phyloP scores from a whole-genome alignment of 1,284 basidiomycete species.

The Trametes hirsuta region DNA sequence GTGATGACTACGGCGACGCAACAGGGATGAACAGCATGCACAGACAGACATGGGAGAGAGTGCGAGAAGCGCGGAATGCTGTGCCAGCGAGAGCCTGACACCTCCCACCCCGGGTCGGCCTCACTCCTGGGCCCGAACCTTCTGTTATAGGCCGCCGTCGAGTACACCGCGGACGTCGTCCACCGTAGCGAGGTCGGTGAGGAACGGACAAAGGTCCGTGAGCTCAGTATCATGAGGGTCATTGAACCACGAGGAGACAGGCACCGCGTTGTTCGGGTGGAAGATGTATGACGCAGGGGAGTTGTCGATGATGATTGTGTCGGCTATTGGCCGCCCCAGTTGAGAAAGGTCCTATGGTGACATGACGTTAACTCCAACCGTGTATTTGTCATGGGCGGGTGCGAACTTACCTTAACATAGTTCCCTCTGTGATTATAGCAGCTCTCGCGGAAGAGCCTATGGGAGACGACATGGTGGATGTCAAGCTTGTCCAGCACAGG shows the following conservation, averaged over 20 bases:
- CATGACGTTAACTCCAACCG: slow-evolving; percentile 9
- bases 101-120: slow-evolving; percentile 11
- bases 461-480: slow-evolving; percentile 89
- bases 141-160: slow-evolving; percentile 71
- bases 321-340: slow-evolving; percentile 89
- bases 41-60: slow-evolving; percentile 20
- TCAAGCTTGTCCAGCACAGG: slow-evolving; percentile 98
- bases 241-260: slow-evolving; percentile 99
- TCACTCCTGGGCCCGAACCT: slow-evolving; percentile 16
- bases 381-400: background rate
- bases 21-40: slow-evolving; percentile 23
- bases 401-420: slow-evolving; percentile 91
- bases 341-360: slow-evolving; percentile 87
- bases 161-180: slow-evolving; percentile 94
- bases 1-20: slow-evolving; percentile 25
- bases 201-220: slow-evolving; percentile 93
- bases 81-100: slow-evolving; percentile 7
- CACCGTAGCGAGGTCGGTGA: slow-evolving; percentile 84
- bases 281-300: slow-evolving; percentile 99
- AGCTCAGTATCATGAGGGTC: slow-evolving; percentile 97
- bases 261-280: slow-evolving; percentile 98
- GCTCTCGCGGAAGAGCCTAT: slow-evolving; percentile 96
- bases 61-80: slow-evolving; percentile 2
- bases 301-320: slow-evolving; percentile 98
- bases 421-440: slow-evolving; percentile 99